Evolutionary conservation across 164 flowering plant species (phyloP), one percentile per base, ranked within the genome.

Genomic region (Vitis labrusca): DNA sequence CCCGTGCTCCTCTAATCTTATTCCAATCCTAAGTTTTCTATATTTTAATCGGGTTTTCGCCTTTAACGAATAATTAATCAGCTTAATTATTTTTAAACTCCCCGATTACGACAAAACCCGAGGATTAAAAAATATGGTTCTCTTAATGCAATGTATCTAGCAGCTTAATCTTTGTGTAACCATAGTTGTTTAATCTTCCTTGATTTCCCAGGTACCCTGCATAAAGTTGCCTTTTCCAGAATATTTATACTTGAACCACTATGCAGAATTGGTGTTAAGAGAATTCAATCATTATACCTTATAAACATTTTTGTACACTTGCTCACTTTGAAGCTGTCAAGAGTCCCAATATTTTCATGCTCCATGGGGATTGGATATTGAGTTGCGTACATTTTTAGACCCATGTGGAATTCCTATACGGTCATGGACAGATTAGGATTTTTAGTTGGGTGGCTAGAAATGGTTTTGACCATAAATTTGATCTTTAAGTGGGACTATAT

Each of bases 91-190:
- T 57, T 64, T 14, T 59, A 63, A 49, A 14, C 8, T 10, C 19
- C 27, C 3, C 14, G 48, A 56, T 66, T 27, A 68, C 12, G 75
- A 76, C 72, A 76, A 76, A 70, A 29, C 50, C 23, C 68, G 27
- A 8, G 51, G 50, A 3, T 54, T 10, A 68, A 60, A 72, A 48
- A 17, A 47, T 19, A 30, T 12, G 30, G 11, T 10, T 69, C 37
- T 49, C 63, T 27, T 55, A 44, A 62, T 77, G n/a, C 85, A 77
- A 72, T 77, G 80, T 51, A 69, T 77, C 70, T 66, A 73, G 68
- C 27, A 12, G 30, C 68, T 59, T 54, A 23, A 16, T 47, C 3
- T 23, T 10, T 50, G 10, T 59, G 50, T 59, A 13, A 3, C 14
- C 3, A 44, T 65, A 56, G 5, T 64, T 71, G 16, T 27, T 30